These are phyloP conservation scores for Emmonsiellopsis sp. DNA, from an alignment of 2,329 filamentous ascomycete genomes.

Conservation along the genomic window DNA sequence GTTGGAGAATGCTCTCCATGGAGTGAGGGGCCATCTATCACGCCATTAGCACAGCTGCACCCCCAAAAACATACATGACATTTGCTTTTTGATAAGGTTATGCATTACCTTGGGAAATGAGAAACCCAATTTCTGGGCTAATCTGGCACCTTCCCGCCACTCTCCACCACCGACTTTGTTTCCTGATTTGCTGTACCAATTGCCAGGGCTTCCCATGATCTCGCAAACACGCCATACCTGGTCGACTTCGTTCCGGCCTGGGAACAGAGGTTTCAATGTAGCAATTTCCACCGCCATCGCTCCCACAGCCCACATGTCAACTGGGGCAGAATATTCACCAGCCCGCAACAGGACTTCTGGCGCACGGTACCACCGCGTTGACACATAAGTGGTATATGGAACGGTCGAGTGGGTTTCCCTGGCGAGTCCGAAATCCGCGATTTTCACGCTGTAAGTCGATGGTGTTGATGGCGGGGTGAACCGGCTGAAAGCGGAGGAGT, in stretches of 20 bases:
- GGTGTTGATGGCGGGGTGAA: conserved; percentile 96
- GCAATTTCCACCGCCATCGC: conserved; percentile 98
- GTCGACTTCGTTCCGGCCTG: conserved; percentile 94
- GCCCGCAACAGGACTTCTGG: conserved; percentile 89
- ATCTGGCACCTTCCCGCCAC: conserved; percentile 86
- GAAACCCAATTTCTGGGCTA: conserved; percentile 94
- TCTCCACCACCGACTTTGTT: conserved; percentile 84
- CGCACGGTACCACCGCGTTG: conserved; percentile 88
- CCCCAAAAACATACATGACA: neutral
- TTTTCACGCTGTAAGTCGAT: conserved; percentile 90
- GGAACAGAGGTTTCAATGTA: conserved; percentile 91
- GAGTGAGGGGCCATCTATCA: conserved; percentile 86
- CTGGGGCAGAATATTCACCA: conserved; percentile 92
- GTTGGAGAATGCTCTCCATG: conserved; percentile 84
- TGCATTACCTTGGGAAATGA: conserved; percentile 71
- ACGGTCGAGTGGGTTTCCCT: conserved; percentile 93
- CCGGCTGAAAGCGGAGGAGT: conserved; percentile 79
- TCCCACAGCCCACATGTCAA: conserved; percentile 97
- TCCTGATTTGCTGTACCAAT: conserved; percentile 88
- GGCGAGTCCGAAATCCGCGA: conserved; percentile 96
- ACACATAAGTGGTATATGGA: conserved; percentile 97
- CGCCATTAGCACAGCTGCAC: neutral
- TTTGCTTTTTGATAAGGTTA: neutral
- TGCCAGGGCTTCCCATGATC: conserved; percentile 97
- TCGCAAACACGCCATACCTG: conserved; percentile 98